Evolutionary conservation across 148 eudicot genomes (phyloP).

Genomic region (Rhododendron ovatum): DNA sequence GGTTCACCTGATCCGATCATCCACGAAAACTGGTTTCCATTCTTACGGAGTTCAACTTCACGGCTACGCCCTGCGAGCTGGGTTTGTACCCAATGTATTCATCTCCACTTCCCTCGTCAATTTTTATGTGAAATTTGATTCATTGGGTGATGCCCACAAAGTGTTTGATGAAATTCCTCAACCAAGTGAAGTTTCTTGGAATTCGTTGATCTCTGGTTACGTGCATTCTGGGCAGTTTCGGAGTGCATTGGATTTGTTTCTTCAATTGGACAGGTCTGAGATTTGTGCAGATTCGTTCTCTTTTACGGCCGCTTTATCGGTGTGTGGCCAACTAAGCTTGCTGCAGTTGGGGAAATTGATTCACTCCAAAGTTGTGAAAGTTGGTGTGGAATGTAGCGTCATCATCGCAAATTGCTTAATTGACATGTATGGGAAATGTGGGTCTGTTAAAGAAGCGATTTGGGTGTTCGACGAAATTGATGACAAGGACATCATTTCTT

Average conservation of each 20-base stretch:
- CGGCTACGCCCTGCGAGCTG: slow-evolving; percentile 37
- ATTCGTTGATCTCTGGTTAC: slow-evolving; percentile 73
- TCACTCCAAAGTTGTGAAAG: slow-evolving; percentile 54
- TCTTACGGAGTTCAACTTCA: slow-evolving; percentile 59
- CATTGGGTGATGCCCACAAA: slow-evolving; percentile 39
- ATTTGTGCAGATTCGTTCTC: slow-evolving; percentile 55
- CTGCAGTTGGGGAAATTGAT: slow-evolving; percentile 49
- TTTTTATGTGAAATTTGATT: slow-evolving; percentile 50
- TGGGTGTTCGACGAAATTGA: slow-evolving; percentile 33
- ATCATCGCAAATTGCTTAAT: slow-evolving; percentile 68
- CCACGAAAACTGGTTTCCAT: slow-evolving; percentile 25
- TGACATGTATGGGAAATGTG: slow-evolving; percentile 84
- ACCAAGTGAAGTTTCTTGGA: slow-evolving; percentile 69
- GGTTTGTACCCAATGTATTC: slow-evolving; percentile 41
- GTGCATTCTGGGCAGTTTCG: slow-evolving; percentile 55
- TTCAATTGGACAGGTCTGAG: slow-evolving; percentile 44
- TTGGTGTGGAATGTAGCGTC: slow-evolving; percentile 42
- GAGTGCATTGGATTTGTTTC: slow-evolving; percentile 48
- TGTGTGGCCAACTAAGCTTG: slow-evolving; percentile 53
- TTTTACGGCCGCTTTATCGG: slow-evolving; percentile 56
- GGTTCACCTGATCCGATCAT: slow-evolving; percentile 46
- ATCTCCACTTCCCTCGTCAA: slow-evolving; percentile 50
- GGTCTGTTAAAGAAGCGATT: slow-evolving; percentile 36
- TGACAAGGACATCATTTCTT: slow-evolving; percentile 59
- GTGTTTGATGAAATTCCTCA: slow-evolving; percentile 71